A percentile compares a stretch with the other conserved stretches of the same genome.
phyloP scores from a whole-genome alignment of 192 early-diverging fungal species.

The Endogone sp. region DNA sequence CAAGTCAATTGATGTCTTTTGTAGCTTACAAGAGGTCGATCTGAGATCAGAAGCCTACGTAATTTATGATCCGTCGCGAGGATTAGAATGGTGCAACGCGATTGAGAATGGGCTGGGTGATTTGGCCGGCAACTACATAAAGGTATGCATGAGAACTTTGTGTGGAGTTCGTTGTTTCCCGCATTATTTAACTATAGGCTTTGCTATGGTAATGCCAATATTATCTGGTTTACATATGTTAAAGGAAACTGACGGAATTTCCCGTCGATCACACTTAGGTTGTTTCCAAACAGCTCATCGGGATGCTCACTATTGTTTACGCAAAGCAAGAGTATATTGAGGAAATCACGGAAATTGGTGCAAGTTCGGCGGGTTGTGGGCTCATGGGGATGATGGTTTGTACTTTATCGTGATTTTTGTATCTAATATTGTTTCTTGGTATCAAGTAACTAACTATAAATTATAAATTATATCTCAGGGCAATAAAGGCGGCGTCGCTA shows the following conservation, averaged over 20 bases:
- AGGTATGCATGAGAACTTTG: constrained; percentile 29
- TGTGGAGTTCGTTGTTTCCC: not conserved
- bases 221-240: too few relatives aligned
- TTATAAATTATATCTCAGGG: constrained; percentile 47
- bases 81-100: constrained; percentile 74
- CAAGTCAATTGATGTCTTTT: not conserved
- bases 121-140: constrained; percentile 48
- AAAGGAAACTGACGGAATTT: too few relatives aligned
- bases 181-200: too few relatives aligned
- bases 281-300: constrained; percentile 82
- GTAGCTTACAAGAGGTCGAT: constrained; percentile 91
- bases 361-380: constrained; percentile 76
- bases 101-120: constrained; percentile 64
- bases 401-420: not conserved
- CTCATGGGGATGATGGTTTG: constrained; percentile 72
- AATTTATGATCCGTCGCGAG: constrained; percentile 72
- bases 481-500: constrained; percentile 92
- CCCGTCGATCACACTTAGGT: constrained; percentile 27
- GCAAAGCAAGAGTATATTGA: constrained; percentile 44
- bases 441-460: not conserved
- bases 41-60: constrained; percentile 82
- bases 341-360: constrained; percentile 58
- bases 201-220: too few relatives aligned
- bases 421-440: not conserved
- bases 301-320: constrained; percentile 85